Percentiles rank a stretch among this genome's conserved stretches.
Evolutionary conservation across 1,139 yeast species (phyloP).

Genomic region (Protomyces inouyei): DNA sequence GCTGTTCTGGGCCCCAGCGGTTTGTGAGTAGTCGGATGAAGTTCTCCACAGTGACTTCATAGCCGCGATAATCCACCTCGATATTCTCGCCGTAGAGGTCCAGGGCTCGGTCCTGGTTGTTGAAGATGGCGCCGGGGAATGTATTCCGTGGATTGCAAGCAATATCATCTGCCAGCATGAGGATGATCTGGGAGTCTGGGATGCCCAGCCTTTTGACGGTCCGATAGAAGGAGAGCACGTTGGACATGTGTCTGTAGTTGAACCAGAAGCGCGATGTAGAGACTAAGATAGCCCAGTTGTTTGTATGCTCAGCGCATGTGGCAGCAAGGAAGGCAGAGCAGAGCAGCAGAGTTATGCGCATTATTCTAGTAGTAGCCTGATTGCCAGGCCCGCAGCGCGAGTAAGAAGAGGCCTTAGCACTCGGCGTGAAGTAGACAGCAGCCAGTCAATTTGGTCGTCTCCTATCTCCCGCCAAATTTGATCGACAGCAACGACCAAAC

Average conservation of each 20-base stretch:
- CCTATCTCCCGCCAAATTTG: neutral
- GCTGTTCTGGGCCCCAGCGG: slow-evolving; percentile 91
- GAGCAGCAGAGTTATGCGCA: neutral
- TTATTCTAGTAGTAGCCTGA: neutral
- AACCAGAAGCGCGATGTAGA: slow-evolving; percentile 98
- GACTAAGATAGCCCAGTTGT: slow-evolving; percentile 92
- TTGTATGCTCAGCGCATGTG: slow-evolving; percentile 44
- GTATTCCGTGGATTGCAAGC: slow-evolving; percentile 96
- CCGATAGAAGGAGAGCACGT: slow-evolving; percentile 86
- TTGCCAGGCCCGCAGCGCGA: too few relatives aligned
- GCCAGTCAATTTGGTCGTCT: too few relatives aligned
- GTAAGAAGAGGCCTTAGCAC: too few relatives aligned
- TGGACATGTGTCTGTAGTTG: slow-evolving; percentile 96
- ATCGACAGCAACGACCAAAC: neutral
- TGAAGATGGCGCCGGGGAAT: slow-evolving; percentile 93
- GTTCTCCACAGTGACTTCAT: slow-evolving; percentile 96
- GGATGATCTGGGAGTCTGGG: slow-evolving; percentile 93
- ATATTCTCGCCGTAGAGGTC: slow-evolving; percentile 91
- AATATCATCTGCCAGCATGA: slow-evolving; percentile 94
- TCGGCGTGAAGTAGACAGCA: too few relatives aligned
- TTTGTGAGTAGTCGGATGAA: slow-evolving; percentile 80
- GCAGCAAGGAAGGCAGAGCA: neutral
- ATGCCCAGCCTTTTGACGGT: slow-evolving; percentile 93
- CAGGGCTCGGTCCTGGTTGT: slow-evolving; percentile 87
- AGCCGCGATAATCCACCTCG: slow-evolving; percentile 95